These are phyloP conservation scores for Debaryomycetaceae sp. DNA, from an alignment of 1,139 yeast species.

Conservation along the genomic window DNA sequence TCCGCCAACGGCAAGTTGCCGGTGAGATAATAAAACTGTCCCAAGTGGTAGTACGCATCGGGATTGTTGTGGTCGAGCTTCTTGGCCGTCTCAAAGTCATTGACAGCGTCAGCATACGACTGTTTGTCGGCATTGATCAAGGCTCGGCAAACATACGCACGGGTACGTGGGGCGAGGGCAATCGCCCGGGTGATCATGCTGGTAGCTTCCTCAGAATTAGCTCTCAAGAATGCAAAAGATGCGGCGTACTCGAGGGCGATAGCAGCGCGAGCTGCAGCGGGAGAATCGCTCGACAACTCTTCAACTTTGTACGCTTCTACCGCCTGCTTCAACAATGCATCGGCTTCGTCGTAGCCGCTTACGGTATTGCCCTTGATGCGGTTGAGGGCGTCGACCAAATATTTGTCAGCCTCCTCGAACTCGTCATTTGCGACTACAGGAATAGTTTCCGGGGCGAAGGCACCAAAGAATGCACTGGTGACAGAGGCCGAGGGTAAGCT, in stretches of 20 bases:
- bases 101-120: conserved; percentile 49
- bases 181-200: conserved; percentile 55
- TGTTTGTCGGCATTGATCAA: conserved; percentile 74
- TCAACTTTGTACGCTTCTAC: conserved; percentile 39
- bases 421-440: conserved; percentile 42
- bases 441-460: conserved; percentile 37
- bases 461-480: conserved; percentile 77
- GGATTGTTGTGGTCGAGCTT: conserved; percentile 60
- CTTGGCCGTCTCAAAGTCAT: conserved; percentile 67
- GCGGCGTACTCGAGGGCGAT: conserved; percentile 79
- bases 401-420: conserved; percentile 46
- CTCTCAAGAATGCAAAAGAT: conserved; percentile 73
- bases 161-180: conserved; percentile 62
- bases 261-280: conserved; percentile 40
- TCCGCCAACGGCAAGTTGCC: conserved; percentile 69
- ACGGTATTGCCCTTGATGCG: conserved; percentile 52
- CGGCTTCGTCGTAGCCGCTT: conserved; percentile 70
- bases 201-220: conserved; percentile 51
- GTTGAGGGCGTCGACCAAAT: conserved; percentile 57
- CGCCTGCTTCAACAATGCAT: conserved; percentile 58
- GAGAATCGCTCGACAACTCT: conserved; percentile 23
- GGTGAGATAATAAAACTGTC: conserved; percentile 79
- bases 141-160: conserved; percentile 77
- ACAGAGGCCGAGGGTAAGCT: conserved; percentile 80
- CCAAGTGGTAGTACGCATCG: conserved; percentile 88